A percentile compares a stretch with the other conserved stretches of the same genome.
phyloP scores from a whole-genome alignment of 805 yeast species.

The Starmerella powellii region DNA sequence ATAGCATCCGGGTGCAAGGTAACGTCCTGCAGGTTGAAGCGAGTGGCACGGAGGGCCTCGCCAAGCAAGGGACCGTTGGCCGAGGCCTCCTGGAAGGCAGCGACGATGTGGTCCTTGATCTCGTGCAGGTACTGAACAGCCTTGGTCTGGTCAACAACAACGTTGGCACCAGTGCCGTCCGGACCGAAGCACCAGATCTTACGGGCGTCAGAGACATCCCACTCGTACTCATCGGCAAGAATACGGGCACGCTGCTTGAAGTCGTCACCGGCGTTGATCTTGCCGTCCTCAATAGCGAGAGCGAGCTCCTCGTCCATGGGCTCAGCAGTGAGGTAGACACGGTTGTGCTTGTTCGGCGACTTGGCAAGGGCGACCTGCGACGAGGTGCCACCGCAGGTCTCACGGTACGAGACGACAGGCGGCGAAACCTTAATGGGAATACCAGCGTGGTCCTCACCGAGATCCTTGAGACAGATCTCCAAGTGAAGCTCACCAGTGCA shows the following conservation, averaged over 20 bases:
- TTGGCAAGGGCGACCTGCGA: slow-evolving; percentile 93
- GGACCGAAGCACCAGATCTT: slow-evolving; percentile 99
- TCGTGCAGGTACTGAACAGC: slow-evolving; percentile 98
- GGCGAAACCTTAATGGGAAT: slow-evolving; percentile 94
- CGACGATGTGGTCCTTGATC: slow-evolving; percentile 98
- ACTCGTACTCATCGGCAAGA: slow-evolving; percentile 96
- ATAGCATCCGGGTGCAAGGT: slow-evolving; percentile 99
- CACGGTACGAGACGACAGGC: slow-evolving; percentile 98
- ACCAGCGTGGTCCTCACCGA: slow-evolving; percentile 99
- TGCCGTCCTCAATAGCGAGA: slow-evolving; percentile 84
- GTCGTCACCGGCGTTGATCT: slow-evolving; percentile 89
- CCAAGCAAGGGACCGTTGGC: slow-evolving; percentile 98
- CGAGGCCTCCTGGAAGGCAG: slow-evolving; percentile 99
- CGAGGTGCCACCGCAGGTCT: slow-evolving; percentile 89
- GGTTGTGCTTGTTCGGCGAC: slow-evolving; percentile 99
- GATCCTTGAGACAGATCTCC: slow-evolving; percentile 92
- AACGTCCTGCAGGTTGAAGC: slow-evolving; percentile 97
- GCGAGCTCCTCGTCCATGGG: slow-evolving; percentile 91
- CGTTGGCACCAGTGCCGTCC: slow-evolving; percentile 97
- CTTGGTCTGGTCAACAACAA: slow-evolving; percentile 98
- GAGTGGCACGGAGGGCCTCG: slow-evolving; percentile 90
- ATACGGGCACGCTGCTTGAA: slow-evolving; percentile 98
- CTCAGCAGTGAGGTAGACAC: slow-evolving; percentile 95
- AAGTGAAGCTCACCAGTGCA: slow-evolving; percentile 99
- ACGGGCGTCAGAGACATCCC: slow-evolving; percentile 99